phyloP scores from a whole-genome alignment of 139 green algal species.

The Chlorella sp. region DNA sequence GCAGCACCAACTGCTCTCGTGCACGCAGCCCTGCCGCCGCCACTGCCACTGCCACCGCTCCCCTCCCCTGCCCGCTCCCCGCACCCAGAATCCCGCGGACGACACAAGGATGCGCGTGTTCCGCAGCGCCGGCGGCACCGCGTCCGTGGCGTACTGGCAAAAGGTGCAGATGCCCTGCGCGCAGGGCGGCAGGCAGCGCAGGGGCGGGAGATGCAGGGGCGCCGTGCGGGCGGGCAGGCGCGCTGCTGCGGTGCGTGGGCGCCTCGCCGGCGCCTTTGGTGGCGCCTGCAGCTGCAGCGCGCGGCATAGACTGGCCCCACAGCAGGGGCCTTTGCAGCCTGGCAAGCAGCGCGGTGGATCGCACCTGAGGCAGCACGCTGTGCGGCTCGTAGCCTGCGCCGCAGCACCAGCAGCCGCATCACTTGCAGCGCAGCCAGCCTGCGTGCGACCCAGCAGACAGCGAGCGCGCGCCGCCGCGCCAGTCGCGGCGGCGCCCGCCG shows the following conservation, averaged over 20 bases:
- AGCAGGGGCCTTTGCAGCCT: background rate
- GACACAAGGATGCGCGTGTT: constrained; percentile 33
- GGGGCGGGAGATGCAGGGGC: background rate
- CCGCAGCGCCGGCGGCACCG: background rate
- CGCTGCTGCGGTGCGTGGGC: too few species aligned
- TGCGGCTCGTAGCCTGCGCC: constrained; percentile 43
- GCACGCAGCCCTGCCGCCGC: too few species aligned
- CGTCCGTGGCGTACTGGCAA: constrained; percentile 8
- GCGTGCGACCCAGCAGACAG: background rate
- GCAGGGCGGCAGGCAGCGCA: background rate
- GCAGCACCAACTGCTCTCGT: too few species aligned
- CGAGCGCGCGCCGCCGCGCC: background rate
- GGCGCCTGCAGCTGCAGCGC: too few species aligned
- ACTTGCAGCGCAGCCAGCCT: background rate
- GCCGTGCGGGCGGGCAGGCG: too few species aligned
- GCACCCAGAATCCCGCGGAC: constrained; percentile 15
- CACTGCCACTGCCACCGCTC: too few species aligned
- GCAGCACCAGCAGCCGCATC: background rate
- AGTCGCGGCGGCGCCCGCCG: too few species aligned
- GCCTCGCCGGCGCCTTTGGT: too few species aligned
- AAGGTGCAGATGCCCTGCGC: constrained; percentile 20
- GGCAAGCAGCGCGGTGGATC: background rate
- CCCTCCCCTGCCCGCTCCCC: too few species aligned
- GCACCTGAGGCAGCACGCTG: constrained; percentile 42
- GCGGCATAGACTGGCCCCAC: background rate